Evolutionary conservation across 129 eudicot genomes (phyloP).

Genomic region (Flaveria trinervia): DNA sequence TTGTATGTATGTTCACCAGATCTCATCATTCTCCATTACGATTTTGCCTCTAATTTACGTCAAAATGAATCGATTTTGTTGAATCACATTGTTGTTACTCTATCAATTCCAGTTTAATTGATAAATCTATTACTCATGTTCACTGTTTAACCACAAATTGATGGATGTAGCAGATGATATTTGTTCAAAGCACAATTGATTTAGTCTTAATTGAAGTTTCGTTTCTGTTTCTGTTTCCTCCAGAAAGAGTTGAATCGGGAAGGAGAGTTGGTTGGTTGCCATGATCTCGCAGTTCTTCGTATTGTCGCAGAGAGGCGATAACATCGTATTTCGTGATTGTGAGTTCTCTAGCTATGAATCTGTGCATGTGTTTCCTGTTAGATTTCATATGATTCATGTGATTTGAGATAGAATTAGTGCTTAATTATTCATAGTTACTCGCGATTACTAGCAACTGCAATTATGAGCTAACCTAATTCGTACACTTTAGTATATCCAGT

Average conservation of each 20-base stretch:
- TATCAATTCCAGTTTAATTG: conserved; percentile 4
- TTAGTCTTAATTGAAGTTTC: conserved; percentile 18
- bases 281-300: conserved; percentile 96
- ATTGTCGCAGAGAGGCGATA: conserved; percentile 92
- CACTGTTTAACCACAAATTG: conserved; percentile 10
- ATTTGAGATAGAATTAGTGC: background rate
- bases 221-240: conserved; percentile 14
- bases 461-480: conserved; percentile 10
- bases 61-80: background rate
- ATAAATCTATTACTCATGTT: conserved; percentile 7
- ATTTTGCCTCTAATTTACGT: conserved; percentile 1
- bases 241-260: conserved; percentile 24
- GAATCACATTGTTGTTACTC: conserved; percentile 16
- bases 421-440: conserved; percentile 4
- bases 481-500: background rate
- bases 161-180: background rate
- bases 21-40: conserved; percentile 18
- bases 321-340: conserved; percentile 89
- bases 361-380: background rate
- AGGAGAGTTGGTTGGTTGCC: conserved; percentile 11
- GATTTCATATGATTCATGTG: background rate
- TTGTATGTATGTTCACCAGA: conserved; percentile 28
- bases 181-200: conserved; percentile 3
- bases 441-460: background rate
- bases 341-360: conserved; percentile 29